Evolutionary conservation across 768 basidiomycete genomes (phyloP).

Genomic region (Hericium alpestre): DNA sequence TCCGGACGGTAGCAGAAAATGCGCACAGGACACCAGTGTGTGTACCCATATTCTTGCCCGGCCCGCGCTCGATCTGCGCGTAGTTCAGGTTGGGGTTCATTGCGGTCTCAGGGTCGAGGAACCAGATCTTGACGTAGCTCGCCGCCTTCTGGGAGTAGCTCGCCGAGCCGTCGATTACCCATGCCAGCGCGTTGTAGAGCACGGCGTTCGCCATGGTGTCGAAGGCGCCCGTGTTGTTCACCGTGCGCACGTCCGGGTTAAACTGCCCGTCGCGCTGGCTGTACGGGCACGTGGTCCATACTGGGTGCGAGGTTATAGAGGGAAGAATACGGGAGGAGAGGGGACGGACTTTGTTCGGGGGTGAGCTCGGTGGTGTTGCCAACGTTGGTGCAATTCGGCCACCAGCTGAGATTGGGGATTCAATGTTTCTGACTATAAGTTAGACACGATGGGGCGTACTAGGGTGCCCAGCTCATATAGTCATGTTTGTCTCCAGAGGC

Average conservation of each 20-base stretch:
- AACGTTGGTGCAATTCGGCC: constrained; percentile 21
- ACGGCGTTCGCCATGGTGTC: constrained; percentile 20
- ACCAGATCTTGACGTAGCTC: constrained; percentile 21
- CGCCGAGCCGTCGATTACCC: constrained; percentile 17
- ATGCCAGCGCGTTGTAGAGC: constrained; percentile 24
- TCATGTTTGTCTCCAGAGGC: constrained; percentile 6
- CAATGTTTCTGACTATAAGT: not conserved
- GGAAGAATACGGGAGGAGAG: not conserved
- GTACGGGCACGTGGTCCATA: constrained; percentile 21
- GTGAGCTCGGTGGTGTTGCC: constrained; percentile 21
- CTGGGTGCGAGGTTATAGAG: not conserved
- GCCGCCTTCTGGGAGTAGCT: constrained; percentile 17
- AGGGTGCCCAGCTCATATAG: constrained; percentile 12
- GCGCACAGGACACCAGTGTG: constrained; percentile 8
- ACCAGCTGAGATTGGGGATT: constrained; percentile 6
- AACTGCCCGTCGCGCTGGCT: constrained; percentile 21
- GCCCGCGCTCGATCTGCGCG: constrained; percentile 12
- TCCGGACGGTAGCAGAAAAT: not conserved
- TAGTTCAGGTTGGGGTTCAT: constrained; percentile 23
- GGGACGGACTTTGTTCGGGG: constrained; percentile 15
- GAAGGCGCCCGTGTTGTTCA: constrained; percentile 21
- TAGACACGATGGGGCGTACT: constrained; percentile 1
- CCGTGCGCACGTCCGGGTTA: constrained; percentile 20
- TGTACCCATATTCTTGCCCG: not conserved
- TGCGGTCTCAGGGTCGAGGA: constrained; percentile 19